A percentile compares a stretch with the other conserved stretches of the same genome.
These are phyloP conservation scores for Parsonsia alboflavescens DNA, from an alignment of 257 asterid genomes.

Conservation along the genomic window DNA sequence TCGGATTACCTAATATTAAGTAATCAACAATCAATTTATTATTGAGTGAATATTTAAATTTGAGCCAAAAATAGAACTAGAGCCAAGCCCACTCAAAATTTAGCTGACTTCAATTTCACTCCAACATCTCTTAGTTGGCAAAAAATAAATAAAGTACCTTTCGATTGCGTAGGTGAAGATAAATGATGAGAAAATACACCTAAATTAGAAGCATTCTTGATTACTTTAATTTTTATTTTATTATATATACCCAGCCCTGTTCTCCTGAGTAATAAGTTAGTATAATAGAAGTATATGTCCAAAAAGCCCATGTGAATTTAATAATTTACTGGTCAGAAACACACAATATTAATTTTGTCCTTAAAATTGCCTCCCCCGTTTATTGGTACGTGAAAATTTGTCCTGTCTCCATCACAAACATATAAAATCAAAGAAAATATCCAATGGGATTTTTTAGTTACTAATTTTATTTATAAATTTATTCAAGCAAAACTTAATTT, in stretches of 20 bases:
- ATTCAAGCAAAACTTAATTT: too few species aligned
- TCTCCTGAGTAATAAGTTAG: conserved; percentile 22
- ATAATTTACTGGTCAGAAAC: not conserved
- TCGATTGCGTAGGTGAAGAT: not conserved
- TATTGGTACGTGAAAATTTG: too few species aligned
- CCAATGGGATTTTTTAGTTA: too few species aligned
- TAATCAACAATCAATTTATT: too few species aligned
- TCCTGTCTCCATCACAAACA: too few species aligned
- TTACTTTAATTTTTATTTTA: conserved; percentile 1
- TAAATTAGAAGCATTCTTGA: conserved; percentile 24
- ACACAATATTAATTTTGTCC: not conserved
- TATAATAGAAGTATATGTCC: not conserved
- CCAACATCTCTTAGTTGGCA: conserved; percentile 16
- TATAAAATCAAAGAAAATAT: too few species aligned
- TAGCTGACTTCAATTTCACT: conserved; percentile 21
- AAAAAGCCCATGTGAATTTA: not conserved
- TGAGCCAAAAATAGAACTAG: not conserved
- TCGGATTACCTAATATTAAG: too few species aligned
- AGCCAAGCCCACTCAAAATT: conserved; percentile 15
- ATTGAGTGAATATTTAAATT: not conserved
- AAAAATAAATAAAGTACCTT: not conserved
- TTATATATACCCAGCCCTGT: conserved; percentile 21
- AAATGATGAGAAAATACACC: conserved; percentile 23
- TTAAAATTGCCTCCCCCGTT: not conserved
- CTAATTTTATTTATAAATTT: too few species aligned